Percentiles rank a stretch among this genome's conserved stretches.
These are phyloP conservation scores for Elasticomyces elasticus DNA, from an alignment of 495 filamentous ascomycete genomes.

Conservation along the genomic window DNA sequence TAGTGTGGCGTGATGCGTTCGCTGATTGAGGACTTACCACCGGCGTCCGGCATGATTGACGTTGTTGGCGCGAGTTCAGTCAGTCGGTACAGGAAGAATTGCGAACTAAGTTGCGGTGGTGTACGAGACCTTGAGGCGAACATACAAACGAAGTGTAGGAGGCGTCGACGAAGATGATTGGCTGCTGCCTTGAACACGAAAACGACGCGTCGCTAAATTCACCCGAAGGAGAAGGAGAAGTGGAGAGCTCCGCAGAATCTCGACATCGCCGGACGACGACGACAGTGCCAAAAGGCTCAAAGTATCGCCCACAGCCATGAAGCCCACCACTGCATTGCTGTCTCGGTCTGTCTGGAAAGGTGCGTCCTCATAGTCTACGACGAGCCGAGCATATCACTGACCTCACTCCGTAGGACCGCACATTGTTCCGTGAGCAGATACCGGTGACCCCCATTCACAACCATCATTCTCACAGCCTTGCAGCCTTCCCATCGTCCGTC, in stretches of 20 bases:
- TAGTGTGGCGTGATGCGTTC: background rate
- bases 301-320: constrained; percentile 35
- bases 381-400: constrained; percentile 13
- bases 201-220: background rate
- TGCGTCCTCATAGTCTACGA: constrained; percentile 22
- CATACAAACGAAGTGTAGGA: no score
- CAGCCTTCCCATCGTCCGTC: constrained; percentile 54
- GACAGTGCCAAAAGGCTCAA: background rate
- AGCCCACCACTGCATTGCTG: constrained; percentile 49
- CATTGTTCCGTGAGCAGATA: constrained; percentile 59
- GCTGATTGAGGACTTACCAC: background rate
- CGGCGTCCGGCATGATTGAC: constrained; percentile 8
- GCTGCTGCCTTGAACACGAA: background rate
- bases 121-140: background rate
- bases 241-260: background rate
- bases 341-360: constrained; percentile 71
- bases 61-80: background rate
- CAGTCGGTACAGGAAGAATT: background rate
- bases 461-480: constrained; percentile 6
- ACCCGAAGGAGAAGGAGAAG: background rate
- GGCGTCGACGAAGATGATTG: background rate
- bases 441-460: background rate
- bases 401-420: constrained; percentile 49
- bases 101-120: background rate
- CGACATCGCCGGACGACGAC: background rate